Conservation (phyloP, 768 basidiomycete species). For the Roridomyces roridus region DNA sequence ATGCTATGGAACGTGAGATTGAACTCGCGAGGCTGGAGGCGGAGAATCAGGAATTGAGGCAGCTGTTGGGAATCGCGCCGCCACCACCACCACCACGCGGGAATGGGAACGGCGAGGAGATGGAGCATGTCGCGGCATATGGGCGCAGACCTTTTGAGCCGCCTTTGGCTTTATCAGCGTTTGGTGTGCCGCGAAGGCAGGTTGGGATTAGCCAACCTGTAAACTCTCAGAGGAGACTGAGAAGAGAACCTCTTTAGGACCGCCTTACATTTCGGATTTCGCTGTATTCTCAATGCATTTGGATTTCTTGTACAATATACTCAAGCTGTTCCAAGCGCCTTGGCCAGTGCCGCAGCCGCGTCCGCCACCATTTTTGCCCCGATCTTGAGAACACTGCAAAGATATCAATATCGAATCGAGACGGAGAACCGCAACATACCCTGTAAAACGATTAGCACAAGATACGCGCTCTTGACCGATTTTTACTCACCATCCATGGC, state of each 20-base stretch:
- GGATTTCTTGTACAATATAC: not conserved
- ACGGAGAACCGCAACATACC: slow-evolving; percentile 26
- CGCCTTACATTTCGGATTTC: slow-evolving; percentile 6
- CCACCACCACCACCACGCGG: slow-evolving; percentile 16
- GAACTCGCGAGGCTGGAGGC: slow-evolving; percentile 87
- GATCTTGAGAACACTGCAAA: slow-evolving; percentile 32
- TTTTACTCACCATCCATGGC: slow-evolving; percentile 69
- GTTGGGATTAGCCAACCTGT: not conserved
- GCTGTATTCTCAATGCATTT: not conserved
- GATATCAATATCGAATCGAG: slow-evolving; percentile 7
- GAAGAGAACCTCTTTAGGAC: slow-evolving; percentile 5
- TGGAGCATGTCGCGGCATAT: too few species aligned
- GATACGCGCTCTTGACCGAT: not conserved
- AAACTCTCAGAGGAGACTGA: not conserved
- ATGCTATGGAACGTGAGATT: slow-evolving; percentile 87
- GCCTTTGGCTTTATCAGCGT: slow-evolving; percentile 12
- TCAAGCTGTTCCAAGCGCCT: slow-evolving; percentile 30
- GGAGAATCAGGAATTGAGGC: slow-evolving; percentile 85
- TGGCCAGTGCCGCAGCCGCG: slow-evolving; percentile 40
- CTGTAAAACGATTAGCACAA: slow-evolving; percentile 12
- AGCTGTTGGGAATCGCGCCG: slow-evolving; percentile 64
- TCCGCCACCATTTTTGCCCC: slow-evolving; percentile 44
- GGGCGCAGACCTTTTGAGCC: slow-evolving; percentile 16
- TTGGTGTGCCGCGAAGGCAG: slow-evolving; percentile 9
- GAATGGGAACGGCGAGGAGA: too few species aligned